Conservation (phyloP, 371 early-diverging fungal species). For the Rhizopus delemar region DNA sequence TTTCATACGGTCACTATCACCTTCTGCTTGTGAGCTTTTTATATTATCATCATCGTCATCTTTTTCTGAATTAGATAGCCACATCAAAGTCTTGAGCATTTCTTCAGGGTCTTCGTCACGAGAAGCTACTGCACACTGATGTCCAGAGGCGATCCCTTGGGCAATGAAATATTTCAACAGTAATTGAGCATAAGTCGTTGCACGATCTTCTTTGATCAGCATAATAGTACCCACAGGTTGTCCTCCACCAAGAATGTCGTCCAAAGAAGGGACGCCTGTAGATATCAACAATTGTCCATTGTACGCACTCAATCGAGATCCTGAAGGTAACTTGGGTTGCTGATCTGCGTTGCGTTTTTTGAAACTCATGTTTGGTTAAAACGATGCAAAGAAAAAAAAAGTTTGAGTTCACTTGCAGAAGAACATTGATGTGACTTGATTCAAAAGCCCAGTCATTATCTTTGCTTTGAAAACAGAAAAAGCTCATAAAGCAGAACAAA, state of each 20-base stretch:
- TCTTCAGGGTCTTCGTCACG: slow-evolving; percentile 65
- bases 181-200: slow-evolving; percentile 82
- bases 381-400: slow-evolving; percentile 5
- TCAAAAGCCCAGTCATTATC: neutral
- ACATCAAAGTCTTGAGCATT: slow-evolving; percentile 62
- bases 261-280: slow-evolving; percentile 86
- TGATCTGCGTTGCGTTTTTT: slow-evolving; percentile 64
- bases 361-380: slow-evolving; percentile 60
- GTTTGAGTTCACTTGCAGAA: neutral
- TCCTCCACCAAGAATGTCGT: slow-evolving; percentile 87
- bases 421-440: neutral
- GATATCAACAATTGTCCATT: slow-evolving; percentile 81
- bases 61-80: slow-evolving; percentile 51
- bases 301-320: slow-evolving; percentile 76
- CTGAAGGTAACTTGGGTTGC: slow-evolving; percentile 72
- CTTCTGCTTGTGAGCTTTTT: slow-evolving; percentile 34
- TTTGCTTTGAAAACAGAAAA: too few relatives aligned
- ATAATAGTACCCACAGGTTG: slow-evolving; percentile 82
- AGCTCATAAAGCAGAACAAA: too few relatives aligned
- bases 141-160: slow-evolving; percentile 80
- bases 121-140: slow-evolving; percentile 71
- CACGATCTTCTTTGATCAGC: slow-evolving; percentile 80
- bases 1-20: slow-evolving; percentile 69
- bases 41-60: slow-evolving; percentile 54
- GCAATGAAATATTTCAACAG: slow-evolving; percentile 81